Percentiles rank a stretch among this genome's conserved stretches.
Evolutionary conservation across 352 stramenopile species (phyloP).

Genomic region (Phytopythium delawarense): DNA sequence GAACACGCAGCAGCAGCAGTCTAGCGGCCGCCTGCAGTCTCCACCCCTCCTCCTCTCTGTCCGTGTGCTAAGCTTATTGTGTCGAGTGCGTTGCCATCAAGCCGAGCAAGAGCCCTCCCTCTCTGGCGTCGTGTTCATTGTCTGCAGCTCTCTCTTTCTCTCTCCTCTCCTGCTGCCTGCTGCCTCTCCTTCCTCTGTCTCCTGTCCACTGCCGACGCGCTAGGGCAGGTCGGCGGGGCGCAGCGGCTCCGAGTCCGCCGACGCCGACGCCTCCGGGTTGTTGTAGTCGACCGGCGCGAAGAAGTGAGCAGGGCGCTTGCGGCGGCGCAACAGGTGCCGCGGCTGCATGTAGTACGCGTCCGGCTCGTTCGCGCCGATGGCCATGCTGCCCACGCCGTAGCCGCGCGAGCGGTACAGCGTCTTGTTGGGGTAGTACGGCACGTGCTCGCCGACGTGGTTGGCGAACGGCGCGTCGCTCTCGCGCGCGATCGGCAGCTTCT

Average conservation of each 20-base stretch:
- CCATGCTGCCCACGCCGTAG: slow-evolving; percentile 76
- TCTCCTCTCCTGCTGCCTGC: slow-evolving; percentile 5
- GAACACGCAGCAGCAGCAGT: neutral
- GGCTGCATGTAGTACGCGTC: slow-evolving; percentile 85
- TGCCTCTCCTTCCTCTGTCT: neutral
- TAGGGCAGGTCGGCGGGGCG: slow-evolving; percentile 66
- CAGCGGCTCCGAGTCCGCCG: slow-evolving; percentile 37
- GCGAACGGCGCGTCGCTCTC: slow-evolving; percentile 63
- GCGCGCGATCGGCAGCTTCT: slow-evolving; percentile 46
- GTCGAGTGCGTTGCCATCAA: neutral
- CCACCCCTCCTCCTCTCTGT: neutral
- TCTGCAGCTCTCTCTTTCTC: neutral
- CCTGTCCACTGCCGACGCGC: slow-evolving; percentile 1
- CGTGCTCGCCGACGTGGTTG: slow-evolving; percentile 61
- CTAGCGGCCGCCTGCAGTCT: neutral
- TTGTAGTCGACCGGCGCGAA: slow-evolving; percentile 86
- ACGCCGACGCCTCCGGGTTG: slow-evolving; percentile 44
- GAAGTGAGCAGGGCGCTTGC: slow-evolving; percentile 56
- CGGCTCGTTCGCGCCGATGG: slow-evolving; percentile 49
- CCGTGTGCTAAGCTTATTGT: slow-evolving; percentile 4
- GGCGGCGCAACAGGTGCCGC: slow-evolving; percentile 60
- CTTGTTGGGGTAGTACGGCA: slow-evolving; percentile 75
- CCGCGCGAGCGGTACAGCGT: slow-evolving; percentile 72
- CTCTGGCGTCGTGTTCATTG: neutral
- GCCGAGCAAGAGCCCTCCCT: neutral